Conservation (phyloP, 1,284 basidiomycete genomes). For the Moniliophthora roreri region DNA sequence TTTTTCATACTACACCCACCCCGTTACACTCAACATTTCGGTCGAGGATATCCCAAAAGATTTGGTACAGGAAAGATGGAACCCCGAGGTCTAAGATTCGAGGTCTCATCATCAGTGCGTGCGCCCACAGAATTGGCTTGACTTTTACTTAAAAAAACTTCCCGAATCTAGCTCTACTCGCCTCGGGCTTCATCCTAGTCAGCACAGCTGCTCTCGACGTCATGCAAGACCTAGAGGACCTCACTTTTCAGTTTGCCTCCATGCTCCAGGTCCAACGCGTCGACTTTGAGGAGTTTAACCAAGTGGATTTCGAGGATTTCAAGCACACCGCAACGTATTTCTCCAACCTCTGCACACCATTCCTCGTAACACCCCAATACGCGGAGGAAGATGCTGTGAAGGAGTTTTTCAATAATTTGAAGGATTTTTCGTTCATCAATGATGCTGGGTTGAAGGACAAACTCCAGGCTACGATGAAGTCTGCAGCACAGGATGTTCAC, state of each 20-base stretch:
- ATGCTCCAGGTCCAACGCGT: constrained; percentile 5
- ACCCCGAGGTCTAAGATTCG: constrained; percentile 1
- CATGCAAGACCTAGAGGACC: constrained; percentile 4
- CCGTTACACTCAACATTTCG: background rate
- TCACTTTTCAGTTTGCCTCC: background rate
- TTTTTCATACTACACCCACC: background rate
- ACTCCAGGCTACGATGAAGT: background rate
- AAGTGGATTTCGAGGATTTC: background rate
- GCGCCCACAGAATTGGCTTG: background rate
- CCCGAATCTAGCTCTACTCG: background rate
- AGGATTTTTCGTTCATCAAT: background rate
- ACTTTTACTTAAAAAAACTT: background rate
- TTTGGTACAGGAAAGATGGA: constrained; percentile 2
- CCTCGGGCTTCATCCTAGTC: background rate
- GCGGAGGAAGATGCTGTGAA: background rate
- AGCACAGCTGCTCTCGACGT: background rate
- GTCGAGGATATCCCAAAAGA: background rate
- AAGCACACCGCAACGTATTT: background rate
- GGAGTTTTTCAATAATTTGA: background rate
- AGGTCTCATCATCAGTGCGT: background rate
- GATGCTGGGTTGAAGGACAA: background rate
- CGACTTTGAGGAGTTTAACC: background rate
- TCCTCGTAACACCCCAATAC: background rate
- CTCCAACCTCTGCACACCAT: background rate
- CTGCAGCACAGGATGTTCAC: background rate